These are phyloP conservation scores for Escallonia rubra DNA, from an alignment of 129 eudicot species.

Conservation along the genomic window DNA sequence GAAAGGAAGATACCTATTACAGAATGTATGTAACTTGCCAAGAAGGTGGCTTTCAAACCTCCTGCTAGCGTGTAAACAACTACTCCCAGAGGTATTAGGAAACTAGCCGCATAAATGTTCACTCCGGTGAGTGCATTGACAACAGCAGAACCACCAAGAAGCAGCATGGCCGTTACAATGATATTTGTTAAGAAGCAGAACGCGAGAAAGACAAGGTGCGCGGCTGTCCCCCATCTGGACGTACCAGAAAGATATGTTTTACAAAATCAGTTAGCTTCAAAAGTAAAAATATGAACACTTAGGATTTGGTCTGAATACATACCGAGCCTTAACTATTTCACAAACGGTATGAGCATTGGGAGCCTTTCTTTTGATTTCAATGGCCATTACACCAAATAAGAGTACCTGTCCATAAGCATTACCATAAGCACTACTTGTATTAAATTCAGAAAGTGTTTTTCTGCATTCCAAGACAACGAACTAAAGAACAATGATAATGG, in stretches of 20 bases:
- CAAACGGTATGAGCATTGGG: constrained; percentile 97
- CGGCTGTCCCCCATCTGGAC: constrained; percentile 92
- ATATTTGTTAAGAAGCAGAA: constrained; percentile 97
- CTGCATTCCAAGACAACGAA: neutral
- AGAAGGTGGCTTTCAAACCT: constrained; percentile 96
- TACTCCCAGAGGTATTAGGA: constrained; percentile 87
- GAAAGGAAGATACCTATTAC: constrained; percentile 54
- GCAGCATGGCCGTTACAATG: constrained; percentile 96
- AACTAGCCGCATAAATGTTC: constrained; percentile 93
- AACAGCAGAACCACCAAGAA: constrained; percentile 98
- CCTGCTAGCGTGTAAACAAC: constrained; percentile 95
- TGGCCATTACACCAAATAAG: constrained; percentile 92
- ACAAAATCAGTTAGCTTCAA: neutral
- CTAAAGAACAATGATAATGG: neutral
- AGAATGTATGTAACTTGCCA: constrained; percentile 98
- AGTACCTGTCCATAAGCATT: constrained; percentile 46
- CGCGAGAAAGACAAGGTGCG: constrained; percentile 77
- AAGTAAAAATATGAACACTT: too few relatives aligned
- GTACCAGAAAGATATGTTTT: neutral
- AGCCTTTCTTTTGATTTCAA: constrained; percentile 96
- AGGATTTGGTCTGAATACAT: neutral
- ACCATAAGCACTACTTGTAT: neutral
- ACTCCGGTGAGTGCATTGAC: constrained; percentile 97
- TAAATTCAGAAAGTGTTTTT: neutral
- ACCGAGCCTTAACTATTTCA: constrained; percentile 98